A percentile compares a stretch with the other conserved stretches of the same genome.
phyloP scores from a whole-genome alignment of 805 yeast genomes.

The Candida tammaniensis region DNA sequence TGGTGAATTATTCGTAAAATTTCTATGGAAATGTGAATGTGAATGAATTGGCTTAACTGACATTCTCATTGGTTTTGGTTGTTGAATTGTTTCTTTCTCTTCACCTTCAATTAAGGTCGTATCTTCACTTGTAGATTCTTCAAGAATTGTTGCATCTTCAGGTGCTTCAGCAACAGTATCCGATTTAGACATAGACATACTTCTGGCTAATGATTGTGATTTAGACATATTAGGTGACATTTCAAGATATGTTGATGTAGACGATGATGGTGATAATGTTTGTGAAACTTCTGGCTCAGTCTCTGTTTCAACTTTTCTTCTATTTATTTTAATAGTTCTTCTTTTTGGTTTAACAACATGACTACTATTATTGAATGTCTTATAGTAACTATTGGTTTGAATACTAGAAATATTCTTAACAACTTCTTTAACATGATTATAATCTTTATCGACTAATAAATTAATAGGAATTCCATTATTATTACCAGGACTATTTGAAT shows the following conservation, averaged over 20 bases:
- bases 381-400: constrained; percentile 42
- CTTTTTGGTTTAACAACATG: constrained; percentile 37
- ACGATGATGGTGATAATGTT: neutral
- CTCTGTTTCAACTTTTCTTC: constrained; percentile 10
- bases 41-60: constrained; percentile 15
- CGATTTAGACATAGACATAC: too few species aligned
- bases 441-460: constrained; percentile 27
- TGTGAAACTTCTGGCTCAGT: neutral
- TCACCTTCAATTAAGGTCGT: constrained; percentile 10
- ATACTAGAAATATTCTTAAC: constrained; percentile 42
- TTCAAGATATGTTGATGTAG: constrained; percentile 1
- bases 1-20: constrained; percentile 12
- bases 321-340: constrained; percentile 35
- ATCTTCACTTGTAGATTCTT: constrained; percentile 4
- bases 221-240: neutral
- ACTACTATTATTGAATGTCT: constrained; percentile 22
- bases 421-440: constrained; percentile 32
- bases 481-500: constrained; percentile 18
- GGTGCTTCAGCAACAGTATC: neutral
- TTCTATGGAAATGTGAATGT: constrained; percentile 18
- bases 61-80: constrained; percentile 6
- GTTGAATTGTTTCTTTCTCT: constrained; percentile 1
- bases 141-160: constrained; percentile 3
- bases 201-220: too few species aligned
- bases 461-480: constrained; percentile 40